Conservation (phyloP, 441 rosid genomes). For the Populus tomentosa region DNA sequence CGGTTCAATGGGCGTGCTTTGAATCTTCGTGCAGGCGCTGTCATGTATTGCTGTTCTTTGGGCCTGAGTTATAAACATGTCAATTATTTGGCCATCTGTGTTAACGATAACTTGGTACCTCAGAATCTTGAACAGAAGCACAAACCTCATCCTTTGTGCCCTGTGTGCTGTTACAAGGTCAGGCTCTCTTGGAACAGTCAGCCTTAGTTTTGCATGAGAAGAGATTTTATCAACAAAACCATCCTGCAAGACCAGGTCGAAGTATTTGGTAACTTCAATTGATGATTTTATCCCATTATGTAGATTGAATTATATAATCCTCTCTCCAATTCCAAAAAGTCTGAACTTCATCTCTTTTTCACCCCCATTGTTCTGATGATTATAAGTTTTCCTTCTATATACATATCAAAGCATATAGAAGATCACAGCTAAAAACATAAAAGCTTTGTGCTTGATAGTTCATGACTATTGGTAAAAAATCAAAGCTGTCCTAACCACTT, state of each 20-base stretch:
- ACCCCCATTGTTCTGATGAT: not conserved
- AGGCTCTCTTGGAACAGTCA: slow-evolving; percentile 91
- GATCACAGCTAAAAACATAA: not conserved
- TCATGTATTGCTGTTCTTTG: slow-evolving; percentile 43
- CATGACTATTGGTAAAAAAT: not conserved
- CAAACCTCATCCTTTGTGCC: slow-evolving; percentile 75
- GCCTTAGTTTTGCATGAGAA: slow-evolving; percentile 39
- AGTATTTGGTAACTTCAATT: not conserved
- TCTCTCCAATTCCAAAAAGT: not conserved
- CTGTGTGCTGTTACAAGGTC: slow-evolving; percentile 83
- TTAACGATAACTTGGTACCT: not conserved
- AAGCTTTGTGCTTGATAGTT: not conserved
- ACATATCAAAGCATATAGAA: not conserved
- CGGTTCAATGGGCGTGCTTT: slow-evolving; percentile 90
- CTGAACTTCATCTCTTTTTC: not conserved
- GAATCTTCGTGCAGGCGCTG: slow-evolving; percentile 46
- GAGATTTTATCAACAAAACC: slow-evolving; percentile 34
- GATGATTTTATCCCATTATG: not conserved
- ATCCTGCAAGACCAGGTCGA: slow-evolving; percentile 46
- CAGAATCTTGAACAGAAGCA: not conserved
- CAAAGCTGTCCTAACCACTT: not conserved
- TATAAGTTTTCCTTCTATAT: not conserved
- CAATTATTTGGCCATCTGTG: not conserved
- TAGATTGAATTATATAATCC: not conserved
- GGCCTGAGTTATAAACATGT: slow-evolving; percentile 49